These are phyloP conservation scores for Schwanniomyces etchellsii DNA, from an alignment of 1,139 yeast species.

Conservation along the genomic window DNA sequence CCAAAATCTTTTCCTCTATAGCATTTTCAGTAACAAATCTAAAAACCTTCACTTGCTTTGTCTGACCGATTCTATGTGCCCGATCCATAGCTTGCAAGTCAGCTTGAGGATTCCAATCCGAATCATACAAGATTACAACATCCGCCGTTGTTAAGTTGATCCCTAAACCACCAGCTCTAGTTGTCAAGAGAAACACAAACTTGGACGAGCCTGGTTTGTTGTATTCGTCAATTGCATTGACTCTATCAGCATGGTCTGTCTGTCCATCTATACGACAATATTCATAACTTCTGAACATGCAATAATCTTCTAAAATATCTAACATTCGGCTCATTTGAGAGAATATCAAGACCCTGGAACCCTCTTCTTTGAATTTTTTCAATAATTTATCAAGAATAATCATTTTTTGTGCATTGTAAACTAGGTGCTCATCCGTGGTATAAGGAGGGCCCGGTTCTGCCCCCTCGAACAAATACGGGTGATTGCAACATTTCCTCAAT, in stretches of 20 bases:
- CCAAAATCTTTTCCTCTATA: slow-evolving; percentile 74
- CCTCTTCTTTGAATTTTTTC: slow-evolving; percentile 57
- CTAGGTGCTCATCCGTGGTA: slow-evolving; percentile 77
- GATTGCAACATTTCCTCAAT: slow-evolving; percentile 76
- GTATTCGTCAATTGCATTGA: slow-evolving; percentile 70
- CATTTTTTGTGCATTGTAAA: slow-evolving; percentile 68
- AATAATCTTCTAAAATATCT: slow-evolving; percentile 75
- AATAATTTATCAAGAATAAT: slow-evolving; percentile 63
- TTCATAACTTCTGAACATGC: slow-evolving; percentile 58
- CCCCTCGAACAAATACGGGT: slow-evolving; percentile 78
- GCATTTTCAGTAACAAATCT: slow-evolving; percentile 76
- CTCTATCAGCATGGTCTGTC: slow-evolving; percentile 72
- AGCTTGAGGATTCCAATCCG: slow-evolving; percentile 88
- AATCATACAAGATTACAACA: slow-evolving; percentile 65
- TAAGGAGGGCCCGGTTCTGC: slow-evolving; percentile 88
- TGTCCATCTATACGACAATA: slow-evolving; percentile 81
- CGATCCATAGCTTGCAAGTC: slow-evolving; percentile 87
- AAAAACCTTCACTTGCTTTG: slow-evolving; percentile 73
- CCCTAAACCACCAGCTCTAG: slow-evolving; percentile 87
- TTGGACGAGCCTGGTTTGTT: slow-evolving; percentile 65
- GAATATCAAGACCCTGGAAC: slow-evolving; percentile 70
- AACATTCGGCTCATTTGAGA: slow-evolving; percentile 80
- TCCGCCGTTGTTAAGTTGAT: slow-evolving; percentile 75
- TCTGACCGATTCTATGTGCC: slow-evolving; percentile 84
- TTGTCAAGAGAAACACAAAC: slow-evolving; percentile 66